phyloP scores from a whole-genome alignment of 1,284 basidiomycete genomes.

The Hymenochaete sp. region DNA sequence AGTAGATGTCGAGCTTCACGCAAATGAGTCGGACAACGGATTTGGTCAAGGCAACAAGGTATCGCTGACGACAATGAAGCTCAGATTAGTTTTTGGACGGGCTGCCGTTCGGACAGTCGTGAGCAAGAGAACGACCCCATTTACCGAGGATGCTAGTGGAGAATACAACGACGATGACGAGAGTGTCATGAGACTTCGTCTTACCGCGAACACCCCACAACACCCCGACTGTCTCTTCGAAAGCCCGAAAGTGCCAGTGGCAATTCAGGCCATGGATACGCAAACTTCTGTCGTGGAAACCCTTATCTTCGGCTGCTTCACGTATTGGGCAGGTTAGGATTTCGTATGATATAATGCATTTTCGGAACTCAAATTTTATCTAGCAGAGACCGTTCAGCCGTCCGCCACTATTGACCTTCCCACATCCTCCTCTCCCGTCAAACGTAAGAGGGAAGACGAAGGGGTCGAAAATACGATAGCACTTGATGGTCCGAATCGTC shows the following conservation, averaged over 20 bases:
- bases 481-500: conserved; percentile 4
- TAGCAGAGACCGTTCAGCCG: conserved; percentile 7
- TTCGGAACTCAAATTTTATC: neutral
- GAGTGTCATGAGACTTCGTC: conserved; percentile 37
- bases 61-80: conserved; percentile 19
- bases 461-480: neutral
- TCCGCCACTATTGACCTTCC: conserved; percentile 8
- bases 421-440: neutral
- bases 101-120: conserved; percentile 54
- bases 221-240: conserved; percentile 30
- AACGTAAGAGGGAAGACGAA: conserved; percentile 13
- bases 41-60: neutral
- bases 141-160: too few relatives aligned
- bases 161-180: neutral
- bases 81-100: conserved; percentile 60
- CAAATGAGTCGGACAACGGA: conserved; percentile 35
- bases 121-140: neutral
- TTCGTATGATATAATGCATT: conserved; percentile 13
- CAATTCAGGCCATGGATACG: conserved; percentile 53
- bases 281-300: conserved; percentile 49
- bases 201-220: conserved; percentile 47
- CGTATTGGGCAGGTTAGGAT: conserved; percentile 48
- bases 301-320: conserved; percentile 61
- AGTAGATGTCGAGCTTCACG: conserved; percentile 49
- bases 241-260: conserved; percentile 36